Conservation (phyloP, 2,329 filamentous ascomycete species). For the Fusarium pininemorale region DNA sequence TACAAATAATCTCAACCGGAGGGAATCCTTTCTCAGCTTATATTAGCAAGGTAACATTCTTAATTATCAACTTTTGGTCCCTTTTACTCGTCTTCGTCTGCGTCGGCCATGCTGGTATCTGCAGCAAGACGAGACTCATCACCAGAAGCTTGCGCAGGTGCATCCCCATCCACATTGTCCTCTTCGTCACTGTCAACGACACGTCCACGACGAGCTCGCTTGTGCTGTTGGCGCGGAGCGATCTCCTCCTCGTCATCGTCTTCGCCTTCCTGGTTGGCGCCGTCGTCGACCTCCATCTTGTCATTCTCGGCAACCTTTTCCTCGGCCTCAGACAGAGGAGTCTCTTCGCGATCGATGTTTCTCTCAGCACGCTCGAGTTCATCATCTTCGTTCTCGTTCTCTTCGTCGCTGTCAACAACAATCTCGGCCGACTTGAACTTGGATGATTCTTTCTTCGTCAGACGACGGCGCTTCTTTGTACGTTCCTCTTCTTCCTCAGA, state of each 20-base stretch:
- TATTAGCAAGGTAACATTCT: slow-evolving; percentile 27
- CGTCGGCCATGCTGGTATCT: slow-evolving; percentile 55
- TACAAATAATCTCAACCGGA: slow-evolving; percentile 21
- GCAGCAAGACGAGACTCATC: slow-evolving; percentile 42
- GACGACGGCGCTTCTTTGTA: slow-evolving; percentile 70
- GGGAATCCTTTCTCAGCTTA: slow-evolving; percentile 5
- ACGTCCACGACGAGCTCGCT: slow-evolving; percentile 60
- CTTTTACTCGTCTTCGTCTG: slow-evolving; percentile 44
- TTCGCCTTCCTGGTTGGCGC: slow-evolving; percentile 48
- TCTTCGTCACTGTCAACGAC: slow-evolving; percentile 66
- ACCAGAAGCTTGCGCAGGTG: slow-evolving; percentile 24
- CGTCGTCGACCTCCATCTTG: slow-evolving; percentile 63
- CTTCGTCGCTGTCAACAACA: slow-evolving; percentile 78
- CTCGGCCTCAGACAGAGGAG: slow-evolving; percentile 50
- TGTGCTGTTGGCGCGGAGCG: slow-evolving; percentile 53
- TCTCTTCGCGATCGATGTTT: slow-evolving; percentile 50
- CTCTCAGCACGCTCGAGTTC: slow-evolving; percentile 58
- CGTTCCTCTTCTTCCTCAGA: slow-evolving; percentile 56
- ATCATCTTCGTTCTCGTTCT: slow-evolving; percentile 51
- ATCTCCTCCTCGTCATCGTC: slow-evolving; percentile 62
- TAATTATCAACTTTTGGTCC: slow-evolving; percentile 1
- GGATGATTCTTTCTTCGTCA: slow-evolving; percentile 57
- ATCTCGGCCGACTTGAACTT: slow-evolving; percentile 91
- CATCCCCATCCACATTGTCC: slow-evolving; percentile 44
- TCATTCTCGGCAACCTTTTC: slow-evolving; percentile 52